These are phyloP conservation scores for Monosporozyma unispora DNA, from an alignment of 805 yeast species.

Conservation along the genomic window DNA sequence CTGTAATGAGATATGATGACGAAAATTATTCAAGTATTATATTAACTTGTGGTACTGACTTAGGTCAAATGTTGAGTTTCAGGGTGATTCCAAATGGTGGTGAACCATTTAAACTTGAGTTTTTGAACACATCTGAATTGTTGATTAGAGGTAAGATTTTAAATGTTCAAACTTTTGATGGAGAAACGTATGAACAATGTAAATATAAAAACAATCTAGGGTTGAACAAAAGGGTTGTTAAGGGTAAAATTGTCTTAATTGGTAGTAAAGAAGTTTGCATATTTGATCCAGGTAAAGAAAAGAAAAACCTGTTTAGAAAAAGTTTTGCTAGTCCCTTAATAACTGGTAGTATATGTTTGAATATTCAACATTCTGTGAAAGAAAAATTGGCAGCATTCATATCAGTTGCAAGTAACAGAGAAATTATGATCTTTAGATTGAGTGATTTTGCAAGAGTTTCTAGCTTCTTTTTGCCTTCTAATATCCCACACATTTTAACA, in stretches of 20 bases:
- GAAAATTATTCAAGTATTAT: slow-evolving; percentile 64
- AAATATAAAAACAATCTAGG: slow-evolving; percentile 34
- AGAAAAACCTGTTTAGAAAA: neutral
- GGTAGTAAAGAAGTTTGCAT: slow-evolving; percentile 51
- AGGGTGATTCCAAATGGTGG: slow-evolving; percentile 52
- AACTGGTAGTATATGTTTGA: neutral
- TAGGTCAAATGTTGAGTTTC: slow-evolving; percentile 62
- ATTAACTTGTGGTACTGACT: slow-evolving; percentile 65
- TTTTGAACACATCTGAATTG: slow-evolving; percentile 35
- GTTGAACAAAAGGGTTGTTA: slow-evolving; percentile 32
- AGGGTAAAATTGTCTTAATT: slow-evolving; percentile 49
- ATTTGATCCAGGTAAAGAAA: slow-evolving; percentile 1
- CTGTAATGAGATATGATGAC: slow-evolving; percentile 56
- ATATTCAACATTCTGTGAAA: neutral
- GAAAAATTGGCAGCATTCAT: neutral
- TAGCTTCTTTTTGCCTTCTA: neutral
- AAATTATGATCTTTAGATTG: slow-evolving; percentile 51
- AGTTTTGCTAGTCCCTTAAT: neutral
- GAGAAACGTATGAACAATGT: neutral
- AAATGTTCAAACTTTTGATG: neutral
- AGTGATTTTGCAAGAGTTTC: slow-evolving; percentile 41
- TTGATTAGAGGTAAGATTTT: neutral
- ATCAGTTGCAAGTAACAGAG: slow-evolving; percentile 6
- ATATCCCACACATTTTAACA: neutral
- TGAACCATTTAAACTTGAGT: slow-evolving; percentile 52